Evolutionary conservation across 78 protist genomes (phyloP), one percentile per base, ranked within the genome.

Genomic region (Dictyostelium purpureum): DNA sequence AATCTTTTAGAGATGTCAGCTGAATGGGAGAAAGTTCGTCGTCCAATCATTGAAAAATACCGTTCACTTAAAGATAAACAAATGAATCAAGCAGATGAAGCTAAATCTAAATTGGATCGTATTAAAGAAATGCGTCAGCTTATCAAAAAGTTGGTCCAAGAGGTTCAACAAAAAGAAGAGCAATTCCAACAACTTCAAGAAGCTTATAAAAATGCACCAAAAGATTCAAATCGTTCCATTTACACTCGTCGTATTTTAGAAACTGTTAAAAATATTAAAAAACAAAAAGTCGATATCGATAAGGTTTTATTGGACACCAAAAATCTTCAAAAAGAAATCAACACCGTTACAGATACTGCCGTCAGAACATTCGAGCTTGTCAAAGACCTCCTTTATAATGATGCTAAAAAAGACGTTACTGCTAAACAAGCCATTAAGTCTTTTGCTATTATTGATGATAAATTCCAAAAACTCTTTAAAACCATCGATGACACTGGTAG

Each of bases 191-290:
- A 81, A 49, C 89, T 96, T 12, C 66, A 87, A 51, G 94, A 65
- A 18, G 79, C 82, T 42, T 96, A 88, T 71, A 81, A 93, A 79
- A n/a, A 47, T 7, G 47, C 80, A 76, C 89, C 91, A 1, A 88
- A 90, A 57, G 90, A 94, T 67, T 52, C 94, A 37, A 79, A 77
- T 37, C 90, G 97, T 47, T 56, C 97, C 24, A 52, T 52, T 14
- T 96, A 94, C 90, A 94, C 96, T 24, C 87, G 89, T 37, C 78
- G 96, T 73, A 96, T 96, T 2, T 12, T 94, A 31, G 97, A 96
- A 4, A 88, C 94, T 31, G 97, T 96, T 11, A 63, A 71, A 59
- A 94, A 96, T 77, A 94, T 96, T 61, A 82, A 94, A 49, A 94
- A 94, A 59, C 97, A 96, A 56, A 77, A 88, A 49, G 81, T 42